A percentile compares a stretch with the other conserved stretches of the same genome.
Conservation (phyloP, 441 rosid genomes). For the Adansonia gregorii region DNA sequence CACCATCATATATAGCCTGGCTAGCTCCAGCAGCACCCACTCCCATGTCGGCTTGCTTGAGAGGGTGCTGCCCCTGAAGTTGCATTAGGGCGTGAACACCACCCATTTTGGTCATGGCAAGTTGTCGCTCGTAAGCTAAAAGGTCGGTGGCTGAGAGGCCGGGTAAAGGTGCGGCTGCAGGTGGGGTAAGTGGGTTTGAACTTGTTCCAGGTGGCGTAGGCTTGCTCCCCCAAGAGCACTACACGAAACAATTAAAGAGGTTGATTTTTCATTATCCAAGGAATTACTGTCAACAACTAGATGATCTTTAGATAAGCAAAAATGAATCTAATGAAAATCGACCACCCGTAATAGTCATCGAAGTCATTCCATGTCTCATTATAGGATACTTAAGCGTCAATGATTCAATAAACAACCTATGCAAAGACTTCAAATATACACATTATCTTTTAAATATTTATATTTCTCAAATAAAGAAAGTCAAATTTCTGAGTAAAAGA, state of each 20-base stretch:
- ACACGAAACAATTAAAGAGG: conserved; percentile 15
- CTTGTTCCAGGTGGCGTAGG: conserved; percentile 87
- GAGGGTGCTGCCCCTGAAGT: conserved; percentile 80
- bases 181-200: conserved; percentile 94
- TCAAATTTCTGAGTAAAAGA: not conserved
- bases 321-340: not conserved
- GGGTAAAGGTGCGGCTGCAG: conserved; percentile 61
- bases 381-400: not conserved
- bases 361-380: not conserved
- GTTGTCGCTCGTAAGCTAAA: conserved; percentile 77
- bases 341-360: not conserved
- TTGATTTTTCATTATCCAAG: not conserved
- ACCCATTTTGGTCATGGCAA: conserved; percentile 83
- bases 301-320: not conserved
- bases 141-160: conserved; percentile 77
- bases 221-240: conserved; percentile 98
- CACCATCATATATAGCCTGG: conserved; percentile 89
- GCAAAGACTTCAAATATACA: not conserved
- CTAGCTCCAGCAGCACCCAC: conserved; percentile 80
- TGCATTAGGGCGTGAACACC: conserved; percentile 82
- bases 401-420: not conserved
- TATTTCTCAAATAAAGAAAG: not conserved
- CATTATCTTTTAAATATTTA: not conserved
- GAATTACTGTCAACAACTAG: not conserved
- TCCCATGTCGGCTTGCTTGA: conserved; percentile 86